A percentile compares a stretch with the other conserved stretches of the same genome.
phyloP scores from a whole-genome alignment of 2,329 filamentous ascomycete species.

The Paraphaeosphaeria minitans region DNA sequence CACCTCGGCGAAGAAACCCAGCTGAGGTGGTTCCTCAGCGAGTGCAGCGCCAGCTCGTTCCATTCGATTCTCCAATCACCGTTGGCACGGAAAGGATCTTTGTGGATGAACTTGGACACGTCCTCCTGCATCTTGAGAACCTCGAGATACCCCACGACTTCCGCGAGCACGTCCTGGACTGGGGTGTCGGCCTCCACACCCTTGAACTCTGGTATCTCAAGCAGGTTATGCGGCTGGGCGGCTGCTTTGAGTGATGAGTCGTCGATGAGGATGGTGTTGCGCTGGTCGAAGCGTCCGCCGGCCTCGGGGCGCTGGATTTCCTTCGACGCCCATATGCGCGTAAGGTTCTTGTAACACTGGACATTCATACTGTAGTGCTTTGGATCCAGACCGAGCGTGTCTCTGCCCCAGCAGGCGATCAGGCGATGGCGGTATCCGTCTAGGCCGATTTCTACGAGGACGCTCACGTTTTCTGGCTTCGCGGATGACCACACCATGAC shows the following conservation, averaged over 20 bases:
- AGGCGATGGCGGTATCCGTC: constrained; percentile 60
- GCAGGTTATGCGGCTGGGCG: constrained; percentile 81
- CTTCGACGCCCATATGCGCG: constrained; percentile 68
- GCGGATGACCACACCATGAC: constrained; percentile 95
- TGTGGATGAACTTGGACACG: constrained; percentile 66
- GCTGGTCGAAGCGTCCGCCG: constrained; percentile 69
- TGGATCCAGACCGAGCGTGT: constrained; percentile 70
- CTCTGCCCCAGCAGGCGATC: constrained; percentile 76
- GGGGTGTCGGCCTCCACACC: constrained; percentile 51
- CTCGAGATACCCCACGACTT: constrained; percentile 60
- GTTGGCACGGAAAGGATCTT: constrained; percentile 33
- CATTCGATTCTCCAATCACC: constrained; percentile 38
- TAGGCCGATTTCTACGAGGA: constrained; percentile 71
- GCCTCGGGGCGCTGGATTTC: constrained; percentile 49
- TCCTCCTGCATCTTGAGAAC: constrained; percentile 58
- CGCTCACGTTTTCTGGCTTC: constrained; percentile 70
- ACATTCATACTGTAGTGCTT: constrained; percentile 72
- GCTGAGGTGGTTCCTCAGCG: not conserved
- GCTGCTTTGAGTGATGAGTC: constrained; percentile 81
- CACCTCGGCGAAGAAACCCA: not conserved
- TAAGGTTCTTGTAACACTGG: constrained; percentile 88
- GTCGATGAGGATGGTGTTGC: constrained; percentile 88
- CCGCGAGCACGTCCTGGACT: constrained; percentile 51
- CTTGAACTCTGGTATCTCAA: constrained; percentile 79
- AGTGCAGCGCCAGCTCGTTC: constrained; percentile 12